A percentile compares a stretch with the other conserved stretches of the same genome.
Evolutionary conservation across 1,284 basidiomycete genomes (phyloP).

Genomic region (Leucoagaricus sp.): DNA sequence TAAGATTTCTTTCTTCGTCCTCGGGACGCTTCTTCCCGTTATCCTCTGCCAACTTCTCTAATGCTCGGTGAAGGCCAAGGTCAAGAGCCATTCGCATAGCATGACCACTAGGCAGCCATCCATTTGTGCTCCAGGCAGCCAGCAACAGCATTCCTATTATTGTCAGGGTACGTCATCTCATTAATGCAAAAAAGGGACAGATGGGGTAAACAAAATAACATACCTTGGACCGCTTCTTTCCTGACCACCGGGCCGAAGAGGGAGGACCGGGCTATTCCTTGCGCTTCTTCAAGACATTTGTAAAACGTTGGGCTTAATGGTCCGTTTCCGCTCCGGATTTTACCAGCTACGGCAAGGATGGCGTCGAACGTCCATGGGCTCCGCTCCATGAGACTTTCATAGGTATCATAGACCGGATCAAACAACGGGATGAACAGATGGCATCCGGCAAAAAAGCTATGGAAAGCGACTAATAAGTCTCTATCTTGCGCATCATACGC

Average conservation of each 20-base stretch:
- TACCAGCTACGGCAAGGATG: constrained; percentile 87
- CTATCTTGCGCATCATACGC: constrained; percentile 24
- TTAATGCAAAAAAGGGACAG: not conserved
- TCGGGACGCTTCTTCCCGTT: constrained; percentile 67
- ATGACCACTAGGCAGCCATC: constrained; percentile 91
- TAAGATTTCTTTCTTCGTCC: constrained; percentile 85
- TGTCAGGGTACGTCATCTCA: constrained; percentile 22
- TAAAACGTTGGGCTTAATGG: constrained; percentile 85
- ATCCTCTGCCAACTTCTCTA: constrained; percentile 87
- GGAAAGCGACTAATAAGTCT: constrained; percentile 34
- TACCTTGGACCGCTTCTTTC: constrained; percentile 92
- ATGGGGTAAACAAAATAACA: constrained; percentile 17
- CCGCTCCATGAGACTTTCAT: constrained; percentile 86
- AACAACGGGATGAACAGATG: constrained; percentile 94
- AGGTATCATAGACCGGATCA: constrained; percentile 88
- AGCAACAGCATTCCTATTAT: constrained; percentile 87
- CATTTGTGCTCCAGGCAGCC: constrained; percentile 92
- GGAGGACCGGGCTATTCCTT: constrained; percentile 90
- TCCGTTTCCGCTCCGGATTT: constrained; percentile 88
- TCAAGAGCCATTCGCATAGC: constrained; percentile 95
- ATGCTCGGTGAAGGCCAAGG: constrained; percentile 85
- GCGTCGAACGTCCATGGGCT: constrained; percentile 93
- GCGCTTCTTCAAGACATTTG: constrained; percentile 89
- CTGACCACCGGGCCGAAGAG: constrained; percentile 90
- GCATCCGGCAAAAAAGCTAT: constrained; percentile 92